A percentile compares a stretch with the other conserved stretches of the same genome.
These are phyloP conservation scores for Conoideocrella luteorostrata DNA, from an alignment of 2,329 filamentous ascomycete genomes.

Conservation along the genomic window DNA sequence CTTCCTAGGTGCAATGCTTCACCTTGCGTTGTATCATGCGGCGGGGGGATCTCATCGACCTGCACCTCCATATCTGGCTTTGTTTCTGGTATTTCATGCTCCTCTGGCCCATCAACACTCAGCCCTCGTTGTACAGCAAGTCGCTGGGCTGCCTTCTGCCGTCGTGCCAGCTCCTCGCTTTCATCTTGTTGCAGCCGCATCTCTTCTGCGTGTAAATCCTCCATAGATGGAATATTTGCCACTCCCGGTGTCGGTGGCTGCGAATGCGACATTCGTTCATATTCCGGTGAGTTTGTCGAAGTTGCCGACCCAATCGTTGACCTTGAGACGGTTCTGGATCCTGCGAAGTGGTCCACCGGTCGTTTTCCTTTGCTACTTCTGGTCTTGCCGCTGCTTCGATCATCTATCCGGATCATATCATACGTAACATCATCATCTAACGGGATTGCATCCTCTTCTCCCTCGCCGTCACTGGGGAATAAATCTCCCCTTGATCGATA, in stretches of 20 bases:
- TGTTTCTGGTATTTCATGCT: slow-evolving; percentile 11
- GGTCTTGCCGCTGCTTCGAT: slow-evolving; percentile 56
- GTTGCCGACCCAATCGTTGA: slow-evolving; percentile 46
- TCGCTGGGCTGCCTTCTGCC: slow-evolving; percentile 44
- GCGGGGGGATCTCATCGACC: slow-evolving; percentile 22
- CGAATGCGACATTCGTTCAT: slow-evolving; percentile 20
- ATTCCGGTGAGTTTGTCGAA: slow-evolving; percentile 25
- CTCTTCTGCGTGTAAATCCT: slow-evolving; percentile 49
- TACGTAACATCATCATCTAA: slow-evolving; percentile 90
- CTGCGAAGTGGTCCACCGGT: slow-evolving; percentile 28
- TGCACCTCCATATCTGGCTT: slow-evolving; percentile 20
- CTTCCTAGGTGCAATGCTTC: neutral
- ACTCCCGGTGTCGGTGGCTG: slow-evolving; percentile 29
- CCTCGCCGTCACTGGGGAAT: slow-evolving; percentile 78
- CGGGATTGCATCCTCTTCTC: slow-evolving; percentile 89
- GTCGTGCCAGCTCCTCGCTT: slow-evolving; percentile 45
- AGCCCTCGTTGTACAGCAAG: slow-evolving; percentile 46
- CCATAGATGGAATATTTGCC: slow-evolving; percentile 38
- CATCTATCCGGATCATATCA: slow-evolving; percentile 70
- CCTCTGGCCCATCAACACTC: slow-evolving; percentile 10
- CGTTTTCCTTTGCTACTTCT: slow-evolving; percentile 55
- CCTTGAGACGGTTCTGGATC: slow-evolving; percentile 49
- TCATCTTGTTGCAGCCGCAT: slow-evolving; percentile 44
- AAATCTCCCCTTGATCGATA: slow-evolving; percentile 82
- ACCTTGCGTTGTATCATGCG: slow-evolving; percentile 9